Base-by-base conservation (phyloP, 2,329 filamentous ascomycete genomes). In the Penicillium expansum region DNA sequence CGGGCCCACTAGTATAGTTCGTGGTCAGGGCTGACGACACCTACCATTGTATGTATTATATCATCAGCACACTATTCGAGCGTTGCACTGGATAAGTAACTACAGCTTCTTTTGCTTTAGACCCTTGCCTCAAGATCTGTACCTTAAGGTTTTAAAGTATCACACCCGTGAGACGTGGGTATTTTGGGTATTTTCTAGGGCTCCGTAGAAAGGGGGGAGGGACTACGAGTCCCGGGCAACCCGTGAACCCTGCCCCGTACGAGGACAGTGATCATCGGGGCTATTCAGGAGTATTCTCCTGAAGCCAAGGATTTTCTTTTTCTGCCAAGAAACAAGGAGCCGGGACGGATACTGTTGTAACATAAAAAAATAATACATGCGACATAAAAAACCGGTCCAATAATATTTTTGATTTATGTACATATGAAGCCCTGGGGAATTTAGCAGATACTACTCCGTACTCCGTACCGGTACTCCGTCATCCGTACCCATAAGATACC, bases 1-100 rank as follows among this genome's bases (percentile, higher is more conserved):
- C 33, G 48, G 54, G 54, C 61, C 62, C 63, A 64, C 62, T 42
- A 35, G 8, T 29, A 39, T 52, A 52, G 60, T 60, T 64, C 58
- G 37, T 52, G 42, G 54, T 52, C 45, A n/a, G 44, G n/a, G 59
- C 56, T 62, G 60, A 60, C 58, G 58, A 63, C 56, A 52, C 56
- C 32, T 49, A 52, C 14, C 11, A n/a, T 11, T 33, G 30, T 37
- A 33, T 27, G n/a, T n/a, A n/a, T n/a, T n/a, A n/a, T n/a, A n/a
- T n/a, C n/a, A 32, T 20, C 16, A 48, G 9, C n/a, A 32, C 27
- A 18, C 29, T 5, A 29, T 29, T 24, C 20, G 16, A 32, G 20
- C 8, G 20, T 16, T 35, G 38, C 20, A 52, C 20, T 52, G 14
- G 42, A 20, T 35, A 18, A 32, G 13, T 13, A 16, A 29, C 18